A percentile compares a stretch with the other conserved stretches of the same genome.
These are phyloP conservation scores for Diaporthe sp. DNA, from an alignment of 2,329 filamentous ascomycete species.

Conservation along the genomic window DNA sequence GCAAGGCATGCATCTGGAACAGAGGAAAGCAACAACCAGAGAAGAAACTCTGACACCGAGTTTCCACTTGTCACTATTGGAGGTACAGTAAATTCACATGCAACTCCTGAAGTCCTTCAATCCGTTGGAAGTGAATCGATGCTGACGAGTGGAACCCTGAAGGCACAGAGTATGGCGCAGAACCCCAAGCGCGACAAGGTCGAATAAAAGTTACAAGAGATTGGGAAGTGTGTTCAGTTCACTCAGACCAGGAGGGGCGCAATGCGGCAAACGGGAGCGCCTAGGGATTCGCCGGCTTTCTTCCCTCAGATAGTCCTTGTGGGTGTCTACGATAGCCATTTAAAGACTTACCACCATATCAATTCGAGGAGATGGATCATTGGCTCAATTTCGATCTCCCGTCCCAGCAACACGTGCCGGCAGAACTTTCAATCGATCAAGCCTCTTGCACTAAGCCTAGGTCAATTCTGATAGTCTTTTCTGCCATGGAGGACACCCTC, in stretches of 20 bases:
- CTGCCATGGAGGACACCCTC: no score
- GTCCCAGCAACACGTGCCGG: no score
- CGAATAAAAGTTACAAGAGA: background rate
- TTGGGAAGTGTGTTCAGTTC: background rate
- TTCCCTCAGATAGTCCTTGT: no score
- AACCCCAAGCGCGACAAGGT: background rate
- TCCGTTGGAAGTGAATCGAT: background rate
- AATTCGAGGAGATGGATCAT: no score
- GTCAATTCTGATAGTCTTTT: no score
- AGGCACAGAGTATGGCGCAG: background rate
- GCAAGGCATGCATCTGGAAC: background rate
- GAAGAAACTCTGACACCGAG: background rate
- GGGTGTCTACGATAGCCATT: no score
- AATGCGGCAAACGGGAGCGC: background rate
- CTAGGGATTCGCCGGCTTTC: background rate
- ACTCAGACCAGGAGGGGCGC: background rate
- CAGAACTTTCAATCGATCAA: no score
- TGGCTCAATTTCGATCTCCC: no score
- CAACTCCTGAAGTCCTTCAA: no score
- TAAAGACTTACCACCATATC: no score
- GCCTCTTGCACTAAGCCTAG: no score
- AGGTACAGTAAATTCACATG: background rate
- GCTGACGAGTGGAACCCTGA: background rate
- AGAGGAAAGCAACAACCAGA: slow-evolving; percentile 1
- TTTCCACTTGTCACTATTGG: slow-evolving; percentile 14